These are phyloP conservation scores for Blastobotrys arbuscula DNA, from an alignment of 1,139 yeast genomes.

Conservation along the genomic window DNA sequence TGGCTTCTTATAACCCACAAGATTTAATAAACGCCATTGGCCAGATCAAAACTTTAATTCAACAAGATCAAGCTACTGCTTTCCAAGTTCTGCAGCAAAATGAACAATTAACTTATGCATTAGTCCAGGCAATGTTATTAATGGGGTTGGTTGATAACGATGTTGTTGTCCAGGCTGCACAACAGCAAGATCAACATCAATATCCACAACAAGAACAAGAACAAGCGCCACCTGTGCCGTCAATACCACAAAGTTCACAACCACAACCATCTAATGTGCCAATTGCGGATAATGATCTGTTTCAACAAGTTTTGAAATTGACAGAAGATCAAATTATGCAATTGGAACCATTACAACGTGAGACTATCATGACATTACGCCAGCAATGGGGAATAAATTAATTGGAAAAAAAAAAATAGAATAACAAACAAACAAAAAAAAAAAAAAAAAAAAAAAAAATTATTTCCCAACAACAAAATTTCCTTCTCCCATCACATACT, in stretches of 20 bases:
- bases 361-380: slow-evolving; percentile 22
- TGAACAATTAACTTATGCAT: slow-evolving; percentile 76
- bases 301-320: slow-evolving; percentile 46
- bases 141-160: slow-evolving; percentile 54
- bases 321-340: slow-evolving; percentile 53
- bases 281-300: slow-evolving; percentile 33
- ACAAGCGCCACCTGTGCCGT: slow-evolving; percentile 5
- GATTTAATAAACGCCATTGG: slow-evolving; percentile 51
- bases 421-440: neutral
- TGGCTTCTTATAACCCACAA: slow-evolving; percentile 52
- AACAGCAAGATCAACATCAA: slow-evolving; percentile 13
- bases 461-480: neutral
- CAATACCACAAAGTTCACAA: neutral
- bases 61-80: slow-evolving; percentile 58
- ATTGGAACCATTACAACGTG: slow-evolving; percentile 50
- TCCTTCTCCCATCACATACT: neutral
- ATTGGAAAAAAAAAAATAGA: neutral
- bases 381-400: slow-evolving; percentile 23
- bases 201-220: slow-evolving; percentile 22
- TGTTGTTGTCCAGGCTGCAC: slow-evolving; percentile 41
- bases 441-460: neutral
- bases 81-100: slow-evolving; percentile 58
- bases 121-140: slow-evolving; percentile 68
- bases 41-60: slow-evolving; percentile 61
- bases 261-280: slow-evolving; percentile 22